Evolutionary conservation across 305 asterid species (phyloP), one percentile per base, ranked within the genome.

Genomic region (Fraxinus sp.): DNA sequence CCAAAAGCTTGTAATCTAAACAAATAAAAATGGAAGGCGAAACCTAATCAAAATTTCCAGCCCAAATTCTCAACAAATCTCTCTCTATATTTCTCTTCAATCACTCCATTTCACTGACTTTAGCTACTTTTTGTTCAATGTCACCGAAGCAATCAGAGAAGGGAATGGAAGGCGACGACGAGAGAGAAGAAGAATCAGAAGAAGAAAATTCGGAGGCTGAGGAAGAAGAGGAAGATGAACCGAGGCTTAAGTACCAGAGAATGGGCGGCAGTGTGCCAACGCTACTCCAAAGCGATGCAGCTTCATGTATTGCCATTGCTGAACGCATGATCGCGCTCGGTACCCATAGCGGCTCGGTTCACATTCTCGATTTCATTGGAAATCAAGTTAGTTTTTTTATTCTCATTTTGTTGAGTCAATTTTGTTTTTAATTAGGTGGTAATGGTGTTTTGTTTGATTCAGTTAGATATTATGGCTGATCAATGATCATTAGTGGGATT

Each of bases 241-340:
- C 98, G 30, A 85, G 98, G 66, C 92, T 96, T 26, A 95, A 95
- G 93, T 95, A 95, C 88, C 99, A 95, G 89, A 87, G 99, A 35
- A 95, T 95, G 98, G 98, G 98, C 46, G 98, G 98, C 82, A 94
- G 97, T 86, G 93, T 94, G 77, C 98, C 97, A 10, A 35, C 94
- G 76, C 95, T 95, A 80, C 91, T 95, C 26, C 93, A 92, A 24
- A 87, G 80, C 86, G 98, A 94, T 86, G 95, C 98, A 80, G 99
- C 98, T 80, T 89, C 98, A 1, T 93, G 99, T 82, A 89, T 95
- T 62, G 89, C 98, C 41, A 91, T 94, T 4, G 92, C 99, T 7
- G 99, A 95, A 66, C 96, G 99, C 79, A 94, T 94, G 99, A 92
- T 95, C 85, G 99, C 98, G 1, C 97, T 94, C 75, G 99, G 98